Percentiles rank a stretch among this genome's conserved stretches.
Conservation (phyloP, 2,329 filamentous ascomycete species). For the Colletotrichum sansevieriae region DNA sequence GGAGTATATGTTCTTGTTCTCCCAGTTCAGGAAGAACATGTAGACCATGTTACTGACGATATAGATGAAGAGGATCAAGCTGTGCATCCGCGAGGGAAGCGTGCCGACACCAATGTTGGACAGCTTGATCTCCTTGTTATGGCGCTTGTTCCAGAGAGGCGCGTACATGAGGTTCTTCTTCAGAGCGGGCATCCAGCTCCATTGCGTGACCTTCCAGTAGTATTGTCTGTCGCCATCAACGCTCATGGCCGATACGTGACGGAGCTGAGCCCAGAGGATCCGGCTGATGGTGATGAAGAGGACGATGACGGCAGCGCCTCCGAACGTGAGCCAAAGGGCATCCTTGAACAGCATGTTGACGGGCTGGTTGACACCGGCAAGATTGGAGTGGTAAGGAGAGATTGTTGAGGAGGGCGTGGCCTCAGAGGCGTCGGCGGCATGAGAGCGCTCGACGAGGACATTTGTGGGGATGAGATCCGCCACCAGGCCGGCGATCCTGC, state of each 20-base stretch:
- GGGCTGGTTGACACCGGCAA: conserved; percentile 72
- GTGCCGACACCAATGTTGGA: conserved; percentile 73
- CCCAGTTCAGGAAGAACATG: conserved; percentile 73
- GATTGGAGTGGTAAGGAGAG: conserved; percentile 66
- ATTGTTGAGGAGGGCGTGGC: conserved; percentile 59
- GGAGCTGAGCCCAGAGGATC: conserved; percentile 67
- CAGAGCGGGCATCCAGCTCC: conserved; percentile 70
- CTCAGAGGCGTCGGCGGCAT: conserved; percentile 45
- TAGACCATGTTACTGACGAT: conserved; percentile 72
- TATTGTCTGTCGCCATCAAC: conserved; percentile 63
- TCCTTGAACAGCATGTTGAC: conserved; percentile 70
- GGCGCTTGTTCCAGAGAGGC: conserved; percentile 73
- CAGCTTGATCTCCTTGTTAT: conserved; percentile 75
- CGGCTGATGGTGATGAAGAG: conserved; percentile 67
- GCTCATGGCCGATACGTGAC: conserved; percentile 71
- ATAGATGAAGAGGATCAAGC: conserved; percentile 68
- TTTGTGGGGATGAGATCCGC: conserved; percentile 49
- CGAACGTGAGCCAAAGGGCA: conserved; percentile 71
- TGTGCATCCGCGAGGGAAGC: conserved; percentile 74
- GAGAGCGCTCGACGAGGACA: conserved; percentile 48
- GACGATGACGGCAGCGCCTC: conserved; percentile 66
- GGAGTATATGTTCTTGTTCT: conserved; percentile 68
- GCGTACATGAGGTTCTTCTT: conserved; percentile 75
- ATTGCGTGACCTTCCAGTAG: conserved; percentile 72
- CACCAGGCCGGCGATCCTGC: conserved; percentile 47